These are phyloP conservation scores for Kalmusia sp. DNA, from an alignment of 2,329 filamentous ascomycete species.

Conservation along the genomic window DNA sequence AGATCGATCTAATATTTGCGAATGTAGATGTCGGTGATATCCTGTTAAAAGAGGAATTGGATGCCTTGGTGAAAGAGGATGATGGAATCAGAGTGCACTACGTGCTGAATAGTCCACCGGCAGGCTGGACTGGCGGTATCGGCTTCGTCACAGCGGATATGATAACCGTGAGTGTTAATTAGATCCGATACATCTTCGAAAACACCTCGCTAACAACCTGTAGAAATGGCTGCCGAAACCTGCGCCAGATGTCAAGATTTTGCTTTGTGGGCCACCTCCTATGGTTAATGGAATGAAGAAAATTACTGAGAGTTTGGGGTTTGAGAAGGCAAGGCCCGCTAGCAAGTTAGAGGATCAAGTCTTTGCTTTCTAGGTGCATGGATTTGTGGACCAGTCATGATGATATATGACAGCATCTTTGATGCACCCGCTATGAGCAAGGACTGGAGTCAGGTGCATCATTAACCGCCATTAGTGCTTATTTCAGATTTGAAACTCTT, in stretches of 20 bases:
- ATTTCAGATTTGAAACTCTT: too few species aligned
- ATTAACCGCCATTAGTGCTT: too few species aligned
- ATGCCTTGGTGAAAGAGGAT: slow-evolving; percentile 78
- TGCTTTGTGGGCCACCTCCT: slow-evolving; percentile 93
- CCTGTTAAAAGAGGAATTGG: slow-evolving; percentile 88
- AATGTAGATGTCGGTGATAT: slow-evolving; percentile 96
- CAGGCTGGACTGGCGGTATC: slow-evolving; percentile 88
- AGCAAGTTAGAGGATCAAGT: slow-evolving; percentile 99
- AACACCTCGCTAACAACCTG: too few species aligned
- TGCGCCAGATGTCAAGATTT: slow-evolving; percentile 86
- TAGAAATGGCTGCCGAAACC: slow-evolving; percentile 71
- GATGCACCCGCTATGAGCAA: too few species aligned
- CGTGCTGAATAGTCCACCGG: slow-evolving; percentile 93
- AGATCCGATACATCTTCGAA: too few species aligned
- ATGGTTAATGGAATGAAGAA: slow-evolving; percentile 99
- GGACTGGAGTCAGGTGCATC: too few species aligned
- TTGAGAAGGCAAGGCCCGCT: slow-evolving; percentile 88
- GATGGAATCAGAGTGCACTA: slow-evolving; percentile 87
- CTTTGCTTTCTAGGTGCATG: slow-evolving; percentile 91
- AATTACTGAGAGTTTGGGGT: slow-evolving; percentile 85
- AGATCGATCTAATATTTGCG: slow-evolving; percentile 95
- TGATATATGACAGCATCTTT: too few species aligned
- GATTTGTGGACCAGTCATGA: too few species aligned
- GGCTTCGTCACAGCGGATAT: slow-evolving; percentile 96
- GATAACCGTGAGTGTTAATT: slow-evolving; percentile 58